These are phyloP conservation scores for Fraxinus sp. DNA, from an alignment of 305 asterid genomes.

Conservation along the genomic window DNA sequence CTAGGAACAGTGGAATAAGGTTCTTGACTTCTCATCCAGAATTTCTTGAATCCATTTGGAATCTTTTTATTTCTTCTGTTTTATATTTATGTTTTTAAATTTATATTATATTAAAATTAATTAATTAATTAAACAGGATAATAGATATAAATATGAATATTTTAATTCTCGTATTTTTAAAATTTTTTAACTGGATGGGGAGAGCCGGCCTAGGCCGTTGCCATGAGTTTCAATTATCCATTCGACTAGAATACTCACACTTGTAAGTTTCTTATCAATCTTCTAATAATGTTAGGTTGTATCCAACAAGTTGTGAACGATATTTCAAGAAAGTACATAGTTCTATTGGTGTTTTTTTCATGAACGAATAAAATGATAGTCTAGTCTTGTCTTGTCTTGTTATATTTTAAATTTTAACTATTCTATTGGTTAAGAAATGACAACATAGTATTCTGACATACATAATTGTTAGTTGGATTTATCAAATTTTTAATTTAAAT, in stretches of 20 bases:
- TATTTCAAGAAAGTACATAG: neutral
- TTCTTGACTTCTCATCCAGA: too few relatives aligned
- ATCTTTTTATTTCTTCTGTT: too few relatives aligned
- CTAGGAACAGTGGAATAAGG: too few relatives aligned
- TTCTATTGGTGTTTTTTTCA: neutral
- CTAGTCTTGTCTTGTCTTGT: neutral
- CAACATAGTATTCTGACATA: neutral
- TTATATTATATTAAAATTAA: neutral
- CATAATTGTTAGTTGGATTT: neutral
- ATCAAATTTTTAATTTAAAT: neutral
- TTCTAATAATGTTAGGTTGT: neutral
- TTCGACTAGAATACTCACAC: neutral
- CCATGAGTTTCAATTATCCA: too few relatives aligned
- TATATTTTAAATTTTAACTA: too few relatives aligned
- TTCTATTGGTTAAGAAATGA: neutral
- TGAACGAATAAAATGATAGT: neutral
- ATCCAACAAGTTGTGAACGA: neutral
- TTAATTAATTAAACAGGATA: too few relatives aligned
- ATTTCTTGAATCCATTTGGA: too few relatives aligned
- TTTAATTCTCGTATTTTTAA: too few relatives aligned
- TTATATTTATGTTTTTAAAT: too few relatives aligned
- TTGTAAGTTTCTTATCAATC: neutral
- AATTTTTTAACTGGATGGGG: too few relatives aligned
- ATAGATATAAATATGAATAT: too few relatives aligned
- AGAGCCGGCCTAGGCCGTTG: too few relatives aligned